phyloP scores from a whole-genome alignment of 192 early-diverging fungal genomes.

The Backusella sp. region DNA sequence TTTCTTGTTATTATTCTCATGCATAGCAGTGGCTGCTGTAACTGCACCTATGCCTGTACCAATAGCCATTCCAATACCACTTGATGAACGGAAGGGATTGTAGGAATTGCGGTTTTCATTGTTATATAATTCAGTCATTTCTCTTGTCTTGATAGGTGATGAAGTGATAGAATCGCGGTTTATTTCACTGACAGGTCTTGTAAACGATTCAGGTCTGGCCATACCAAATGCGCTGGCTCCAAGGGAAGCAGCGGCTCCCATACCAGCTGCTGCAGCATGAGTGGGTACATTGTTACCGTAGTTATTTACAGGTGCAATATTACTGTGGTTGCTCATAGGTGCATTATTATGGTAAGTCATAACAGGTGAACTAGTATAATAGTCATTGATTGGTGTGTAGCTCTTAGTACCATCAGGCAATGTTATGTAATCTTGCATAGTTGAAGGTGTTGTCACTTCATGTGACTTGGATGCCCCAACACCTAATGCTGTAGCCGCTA shows the following conservation, averaged over 20 bases:
- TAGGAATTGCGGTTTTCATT: not conserved
- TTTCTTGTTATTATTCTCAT: not conserved
- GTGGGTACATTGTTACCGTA: not conserved
- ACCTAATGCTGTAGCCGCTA: not conserved
- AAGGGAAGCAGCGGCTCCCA: not conserved
- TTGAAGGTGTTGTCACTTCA: not conserved
- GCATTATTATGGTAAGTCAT: not conserved
- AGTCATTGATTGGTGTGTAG: not conserved
- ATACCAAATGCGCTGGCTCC: not conserved
- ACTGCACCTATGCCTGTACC: not conserved
- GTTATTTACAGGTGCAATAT: not conserved
- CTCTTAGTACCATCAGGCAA: not conserved
- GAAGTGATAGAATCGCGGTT: not conserved
- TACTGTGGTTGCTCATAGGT: not conserved
- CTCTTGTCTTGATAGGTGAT: not conserved
- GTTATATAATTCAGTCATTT: conserved; percentile 1
- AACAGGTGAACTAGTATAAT: not conserved
- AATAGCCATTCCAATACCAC: not conserved
- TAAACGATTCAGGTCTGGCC: conserved; percentile 3
- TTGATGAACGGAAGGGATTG: conserved; percentile 1
- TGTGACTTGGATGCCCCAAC: not conserved
- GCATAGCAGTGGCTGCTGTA: not conserved
- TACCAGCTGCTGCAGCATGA: not conserved
- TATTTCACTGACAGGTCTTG: conserved; percentile 13
- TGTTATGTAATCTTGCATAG: not conserved